These are phyloP conservation scores for Centaurea solstitialis DNA, from an alignment of 129 eudicot species.

Conservation along the genomic window DNA sequence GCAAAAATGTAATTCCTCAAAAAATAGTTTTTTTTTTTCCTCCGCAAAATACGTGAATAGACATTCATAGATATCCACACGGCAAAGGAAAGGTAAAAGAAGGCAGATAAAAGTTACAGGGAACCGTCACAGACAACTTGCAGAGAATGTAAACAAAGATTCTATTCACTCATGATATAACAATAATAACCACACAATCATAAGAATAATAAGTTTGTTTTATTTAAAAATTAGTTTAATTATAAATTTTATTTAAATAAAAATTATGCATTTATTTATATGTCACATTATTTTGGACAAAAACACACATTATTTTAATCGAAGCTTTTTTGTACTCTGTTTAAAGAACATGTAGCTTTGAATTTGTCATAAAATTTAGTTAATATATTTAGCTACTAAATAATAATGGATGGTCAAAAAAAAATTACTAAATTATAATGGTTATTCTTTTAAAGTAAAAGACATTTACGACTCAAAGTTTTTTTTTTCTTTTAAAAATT, in stretches of 20 bases:
- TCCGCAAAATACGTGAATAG: neutral
- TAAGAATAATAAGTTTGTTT: neutral
- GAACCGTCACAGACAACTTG: neutral
- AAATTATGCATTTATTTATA: no score
- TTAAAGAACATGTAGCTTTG: neutral
- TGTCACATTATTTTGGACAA: no score
- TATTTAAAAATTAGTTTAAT: neutral
- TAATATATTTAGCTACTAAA: no score
- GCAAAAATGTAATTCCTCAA: neutral
- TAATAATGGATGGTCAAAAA: no score
- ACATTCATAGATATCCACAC: constrained; percentile 3
- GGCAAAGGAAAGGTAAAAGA: neutral
- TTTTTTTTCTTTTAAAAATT: no score
- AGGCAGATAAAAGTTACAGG: neutral
- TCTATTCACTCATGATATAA: neutral
- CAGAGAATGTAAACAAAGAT: constrained; percentile 1
- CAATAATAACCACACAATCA: neutral
- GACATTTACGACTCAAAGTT: no score
- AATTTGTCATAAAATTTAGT: neutral
- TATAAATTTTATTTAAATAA: no score
- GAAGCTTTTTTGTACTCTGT: neutral
- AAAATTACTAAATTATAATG: neutral
- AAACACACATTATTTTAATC: no score
- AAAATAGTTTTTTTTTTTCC: neutral
- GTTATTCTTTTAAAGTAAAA: no score